phyloP scores from a whole-genome alignment of 495 filamentous ascomycete species.

The Xylaria castorea region DNA sequence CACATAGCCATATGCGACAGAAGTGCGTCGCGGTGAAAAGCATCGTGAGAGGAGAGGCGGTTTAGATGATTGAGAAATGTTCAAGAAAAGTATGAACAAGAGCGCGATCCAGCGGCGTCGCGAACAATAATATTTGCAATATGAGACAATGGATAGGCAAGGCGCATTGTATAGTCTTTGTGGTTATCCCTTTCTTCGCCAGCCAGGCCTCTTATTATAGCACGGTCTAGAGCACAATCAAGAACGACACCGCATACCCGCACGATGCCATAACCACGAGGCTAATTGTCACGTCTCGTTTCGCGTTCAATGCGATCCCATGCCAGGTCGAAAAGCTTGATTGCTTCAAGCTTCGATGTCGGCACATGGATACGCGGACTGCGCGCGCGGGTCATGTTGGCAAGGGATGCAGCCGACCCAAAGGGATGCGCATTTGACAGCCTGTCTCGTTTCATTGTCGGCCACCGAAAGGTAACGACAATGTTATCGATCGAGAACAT shows the following conservation, averaged over 20 bases:
- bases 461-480: background rate
- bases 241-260: background rate
- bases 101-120: conserved; percentile 11
- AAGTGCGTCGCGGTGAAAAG: background rate
- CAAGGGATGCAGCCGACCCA: background rate
- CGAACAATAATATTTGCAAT: conserved; percentile 7
- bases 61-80: background rate
- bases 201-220: background rate
- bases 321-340: conserved; percentile 1
- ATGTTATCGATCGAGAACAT: background rate
- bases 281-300: conserved; percentile 11
- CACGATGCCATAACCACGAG: conserved; percentile 13
- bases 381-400: background rate
- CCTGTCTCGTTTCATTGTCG: conserved; percentile 17
- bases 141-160: background rate
- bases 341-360: background rate
- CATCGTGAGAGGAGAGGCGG: conserved; percentile 5
- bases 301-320: background rate
- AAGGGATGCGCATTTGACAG: conserved; percentile 19
- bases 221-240: background rate
- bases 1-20: conserved; percentile 14
- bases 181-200: conserved; percentile 8
- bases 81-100: background rate
- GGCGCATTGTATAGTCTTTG: conserved; percentile 2
- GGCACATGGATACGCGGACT: conserved; percentile 12